Evolutionary conservation across 768 basidiomycete genomes (phyloP).

Genomic region (Termitomyces sp.): DNA sequence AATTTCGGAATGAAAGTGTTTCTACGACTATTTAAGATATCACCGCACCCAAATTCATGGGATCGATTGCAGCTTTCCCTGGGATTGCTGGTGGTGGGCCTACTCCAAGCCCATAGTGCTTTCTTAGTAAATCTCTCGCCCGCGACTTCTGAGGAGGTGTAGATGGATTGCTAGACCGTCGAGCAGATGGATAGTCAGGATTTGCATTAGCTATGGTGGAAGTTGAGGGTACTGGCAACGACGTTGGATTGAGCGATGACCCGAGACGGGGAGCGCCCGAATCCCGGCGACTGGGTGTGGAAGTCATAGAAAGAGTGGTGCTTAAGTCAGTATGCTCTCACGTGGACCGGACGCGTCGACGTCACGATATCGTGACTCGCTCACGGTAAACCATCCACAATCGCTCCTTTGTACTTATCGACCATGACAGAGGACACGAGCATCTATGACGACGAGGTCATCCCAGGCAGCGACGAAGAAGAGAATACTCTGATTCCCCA

Average conservation of each 20-base stretch:
- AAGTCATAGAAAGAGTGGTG: constrained; percentile 11
- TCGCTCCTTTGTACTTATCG: neutral
- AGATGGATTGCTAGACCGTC: constrained; percentile 20
- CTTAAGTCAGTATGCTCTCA: constrained; percentile 8
- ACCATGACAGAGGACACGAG: constrained; percentile 9
- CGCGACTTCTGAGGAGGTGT: constrained; percentile 41
- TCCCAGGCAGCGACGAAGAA: constrained; percentile 45
- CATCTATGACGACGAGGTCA: constrained; percentile 32
- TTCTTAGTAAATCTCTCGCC: constrained; percentile 73
- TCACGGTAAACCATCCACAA: neutral
- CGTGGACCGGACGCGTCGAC: constrained; percentile 8
- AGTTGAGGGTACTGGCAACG: constrained; percentile 26
- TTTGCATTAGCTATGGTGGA: constrained; percentile 15
- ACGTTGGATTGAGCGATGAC: constrained; percentile 39
- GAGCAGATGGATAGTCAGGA: constrained; percentile 10
- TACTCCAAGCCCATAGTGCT: constrained; percentile 84
- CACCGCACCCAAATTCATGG: constrained; percentile 72
- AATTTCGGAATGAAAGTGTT: neutral
- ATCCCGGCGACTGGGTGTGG: constrained; percentile 18
- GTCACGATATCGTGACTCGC: constrained; percentile 14
- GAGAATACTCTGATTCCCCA: neutral
- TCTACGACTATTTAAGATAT: neutral
- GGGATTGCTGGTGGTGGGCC: constrained; percentile 59
- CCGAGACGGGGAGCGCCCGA: constrained; percentile 26
- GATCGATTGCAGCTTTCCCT: constrained; percentile 57